phyloP scores from a whole-genome alignment of 495 filamentous ascomycete species.

The Trichoderma gamsii region DNA sequence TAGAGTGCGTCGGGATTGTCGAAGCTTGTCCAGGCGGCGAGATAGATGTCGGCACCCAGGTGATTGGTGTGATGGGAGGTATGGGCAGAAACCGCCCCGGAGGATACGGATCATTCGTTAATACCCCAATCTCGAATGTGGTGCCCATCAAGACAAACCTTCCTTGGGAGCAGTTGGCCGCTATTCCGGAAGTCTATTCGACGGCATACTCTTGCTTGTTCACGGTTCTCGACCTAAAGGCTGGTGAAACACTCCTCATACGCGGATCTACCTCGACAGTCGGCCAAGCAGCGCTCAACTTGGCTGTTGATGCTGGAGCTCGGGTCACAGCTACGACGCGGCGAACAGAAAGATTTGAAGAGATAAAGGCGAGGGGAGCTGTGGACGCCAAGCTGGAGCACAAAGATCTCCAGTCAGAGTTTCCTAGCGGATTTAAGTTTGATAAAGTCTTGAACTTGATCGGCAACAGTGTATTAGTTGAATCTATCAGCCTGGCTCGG shows the following conservation, averaged over 20 bases:
- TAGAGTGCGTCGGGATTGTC: slow-evolving; percentile 44
- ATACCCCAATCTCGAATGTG: slow-evolving; percentile 32
- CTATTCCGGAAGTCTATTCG: slow-evolving; percentile 38
- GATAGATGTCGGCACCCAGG: slow-evolving; percentile 31
- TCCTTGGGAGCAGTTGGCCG: slow-evolving; percentile 38
- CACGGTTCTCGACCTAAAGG: slow-evolving; percentile 29
- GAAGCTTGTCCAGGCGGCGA: slow-evolving; percentile 33
- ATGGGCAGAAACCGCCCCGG: slow-evolving; percentile 36
- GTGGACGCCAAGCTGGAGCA: slow-evolving; percentile 27
- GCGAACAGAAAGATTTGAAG: slow-evolving; percentile 23
- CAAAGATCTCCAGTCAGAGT: slow-evolving; percentile 17
- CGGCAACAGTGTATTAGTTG: slow-evolving; percentile 38
- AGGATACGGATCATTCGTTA: slow-evolving; percentile 38
- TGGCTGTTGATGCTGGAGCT: slow-evolving; percentile 37
- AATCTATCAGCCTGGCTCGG: slow-evolving; percentile 33
- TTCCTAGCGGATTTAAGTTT: slow-evolving; percentile 23
- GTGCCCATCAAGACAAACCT: slow-evolving; percentile 28
- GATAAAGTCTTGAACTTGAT: slow-evolving; percentile 41
- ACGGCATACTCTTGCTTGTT: slow-evolving; percentile 43
- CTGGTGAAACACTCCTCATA: slow-evolving; percentile 34
- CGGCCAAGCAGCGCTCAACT: slow-evolving; percentile 39
- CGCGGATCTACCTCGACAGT: slow-evolving; percentile 41
- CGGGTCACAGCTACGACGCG: slow-evolving; percentile 39
- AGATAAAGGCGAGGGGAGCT: slow-evolving; percentile 31
- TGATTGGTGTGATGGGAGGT: slow-evolving; percentile 40